Evolutionary conservation across 2,329 filamentous ascomycete genomes (phyloP), one percentile per base, ranked within the genome.

Genomic region (Fusarium sp.): DNA sequence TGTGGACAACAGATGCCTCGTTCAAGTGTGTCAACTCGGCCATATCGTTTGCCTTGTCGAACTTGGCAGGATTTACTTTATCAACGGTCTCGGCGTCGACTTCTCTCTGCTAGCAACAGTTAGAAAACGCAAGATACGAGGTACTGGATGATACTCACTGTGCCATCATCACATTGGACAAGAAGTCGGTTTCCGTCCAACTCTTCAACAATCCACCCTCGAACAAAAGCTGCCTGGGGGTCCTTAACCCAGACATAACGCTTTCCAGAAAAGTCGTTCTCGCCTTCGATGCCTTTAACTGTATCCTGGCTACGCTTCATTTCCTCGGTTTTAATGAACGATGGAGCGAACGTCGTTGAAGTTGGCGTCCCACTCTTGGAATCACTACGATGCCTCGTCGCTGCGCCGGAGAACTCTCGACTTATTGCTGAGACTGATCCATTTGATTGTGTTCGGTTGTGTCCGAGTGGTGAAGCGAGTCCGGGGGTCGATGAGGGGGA

Each of bases 11-110:
- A 0, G 96, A 98, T 23, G 95, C 93, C 82, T 99, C 96, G 81
- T 99, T 99, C 69, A 99, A 85, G 80, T 99, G 96, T 8, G 96
- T 99, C 77, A 99, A 87, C 80, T 99, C 96, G 25, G 97, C 96
- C 96, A 99, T 99, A 80, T 99, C 97, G 82, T 97, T 94, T 70
- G 95, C 95, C 82, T 98, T 99, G 87, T 99, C 96, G 82, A 99
- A 99, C 80, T 99, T 99, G 76, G 95, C 95, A 48, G 96, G 96
- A 81, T 99, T 99, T 84, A 99, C 97, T 82, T 98, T 98, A 85
- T 99, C 97, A 72, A 98, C 94, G 74, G 90, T 92, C 75, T 98
- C 94, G 54, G 88, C 83, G 72, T 95, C 91, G 53, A 96, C 91
- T 77, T 97, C 92, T 72, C 93, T 91, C 89, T 97, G 93, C 90